Base-by-base conservation (phyloP, 192 early-diverging fungal species). In the Gaertneriomyces sp. region DNA sequence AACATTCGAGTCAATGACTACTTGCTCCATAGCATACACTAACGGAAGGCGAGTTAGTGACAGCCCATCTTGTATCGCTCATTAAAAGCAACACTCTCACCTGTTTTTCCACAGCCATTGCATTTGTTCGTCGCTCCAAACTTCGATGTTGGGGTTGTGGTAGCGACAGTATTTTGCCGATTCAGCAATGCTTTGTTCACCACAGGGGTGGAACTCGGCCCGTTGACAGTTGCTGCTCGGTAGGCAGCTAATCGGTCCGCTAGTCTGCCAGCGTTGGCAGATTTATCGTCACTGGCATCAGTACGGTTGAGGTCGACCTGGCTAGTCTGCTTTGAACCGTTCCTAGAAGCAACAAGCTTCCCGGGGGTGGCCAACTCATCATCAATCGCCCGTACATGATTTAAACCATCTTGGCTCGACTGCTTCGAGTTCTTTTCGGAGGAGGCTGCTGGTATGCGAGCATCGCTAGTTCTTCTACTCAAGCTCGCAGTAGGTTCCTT, bases 11-110 rank as follows among this genome's bases (percentile, higher is more conserved):
- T 78, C 76, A 53, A 75, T 54, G 9, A 47, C 19, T 16, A 64
- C n/a, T 44, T 74, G 53, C 65, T 78, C 76, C 58, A 78, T 62
- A 6, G 71, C 56, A 47, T 74, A 78, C 3, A 78, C 76, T 43
- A 38, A 4, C 14, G 38, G 6, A 20, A 20, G 20, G 6, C n/a
- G 0, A 17, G 49, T 17, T 17, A 20, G 6, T 51, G 8, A 56
- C 12, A 16, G 39, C 39, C 54, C 54, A 39, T 4, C 39, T 14
- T 16, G 54, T 5, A 39, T 14, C 4, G 39, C 17, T 25, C 5
- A 14, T 38, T 56, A 11, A 5, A 12, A 12, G 17, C 19, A 25
- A 6, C 14, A 4, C 6, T 14, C 12, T 14, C 39, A 56, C 54
- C 54, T 1, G 66, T 6, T 51, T 68, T 68, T 45, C n/a, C 42